A percentile compares a stretch with the other conserved stretches of the same genome.
Evolutionary conservation across 371 early-diverging fungal species (phyloP).

Genomic region (Paraphysoderma sedebokerense): DNA sequence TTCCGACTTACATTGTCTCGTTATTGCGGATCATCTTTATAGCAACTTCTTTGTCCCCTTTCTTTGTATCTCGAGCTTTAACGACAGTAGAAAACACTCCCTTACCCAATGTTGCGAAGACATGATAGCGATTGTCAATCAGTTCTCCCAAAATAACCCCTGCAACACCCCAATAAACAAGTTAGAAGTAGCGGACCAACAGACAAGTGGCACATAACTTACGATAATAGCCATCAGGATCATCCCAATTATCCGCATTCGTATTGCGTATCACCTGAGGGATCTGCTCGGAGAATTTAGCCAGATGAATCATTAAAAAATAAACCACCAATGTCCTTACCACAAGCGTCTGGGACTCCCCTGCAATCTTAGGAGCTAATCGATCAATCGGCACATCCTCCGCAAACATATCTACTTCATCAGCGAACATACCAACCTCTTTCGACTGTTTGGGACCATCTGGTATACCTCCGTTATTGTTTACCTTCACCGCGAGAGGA

Average conservation of each 20-base stretch:
- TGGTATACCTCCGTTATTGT: constrained; percentile 4
- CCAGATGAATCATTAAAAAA: too few species aligned
- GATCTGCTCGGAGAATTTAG: too few species aligned
- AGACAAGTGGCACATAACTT: too few species aligned
- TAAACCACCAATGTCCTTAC: too few species aligned
- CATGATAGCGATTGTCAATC: constrained; percentile 68
- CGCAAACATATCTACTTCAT: constrained; percentile 62
- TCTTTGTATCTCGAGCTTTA: constrained; percentile 56
- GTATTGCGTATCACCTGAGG: too few species aligned
- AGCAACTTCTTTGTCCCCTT: constrained; percentile 62
- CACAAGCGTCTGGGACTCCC: not conserved
- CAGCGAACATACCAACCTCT: constrained; percentile 5
- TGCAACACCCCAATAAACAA: constrained; percentile 9
- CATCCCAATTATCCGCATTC: constrained; percentile 76
- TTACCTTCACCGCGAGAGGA: constrained; percentile 2
- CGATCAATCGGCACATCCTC: constrained; percentile 14
- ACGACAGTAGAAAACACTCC: constrained; percentile 92
- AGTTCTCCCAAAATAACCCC: constrained; percentile 68
- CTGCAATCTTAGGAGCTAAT: not conserved
- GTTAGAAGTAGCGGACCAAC: not conserved
- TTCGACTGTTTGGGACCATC: constrained; percentile 6
- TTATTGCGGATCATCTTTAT: constrained; percentile 91
- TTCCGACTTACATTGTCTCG: constrained; percentile 69
- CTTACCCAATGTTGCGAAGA: constrained; percentile 65
- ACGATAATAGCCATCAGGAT: constrained; percentile 91